These are phyloP conservation scores for Rhizopus sp. DNA, from an alignment of 371 early-diverging fungal species.

Conservation along the genomic window DNA sequence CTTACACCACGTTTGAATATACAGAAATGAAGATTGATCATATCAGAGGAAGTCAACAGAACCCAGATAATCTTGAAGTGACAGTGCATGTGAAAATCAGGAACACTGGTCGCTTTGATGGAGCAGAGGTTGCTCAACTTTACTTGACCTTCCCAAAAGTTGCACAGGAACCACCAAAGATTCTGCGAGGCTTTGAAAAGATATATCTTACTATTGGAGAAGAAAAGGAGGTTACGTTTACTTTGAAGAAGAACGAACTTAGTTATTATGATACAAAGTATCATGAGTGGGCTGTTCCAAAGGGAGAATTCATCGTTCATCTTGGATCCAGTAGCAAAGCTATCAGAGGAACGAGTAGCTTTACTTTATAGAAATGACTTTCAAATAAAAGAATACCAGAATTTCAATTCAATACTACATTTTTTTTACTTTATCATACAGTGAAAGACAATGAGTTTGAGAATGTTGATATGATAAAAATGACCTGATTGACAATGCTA, in stretches of 20 bases:
- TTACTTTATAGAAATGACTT: slow-evolving; percentile 6
- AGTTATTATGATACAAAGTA: slow-evolving; percentile 40
- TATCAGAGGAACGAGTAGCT: slow-evolving; percentile 29
- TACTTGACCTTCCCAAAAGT: slow-evolving; percentile 56
- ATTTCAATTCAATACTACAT: too few species aligned
- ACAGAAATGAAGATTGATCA: slow-evolving; percentile 13
- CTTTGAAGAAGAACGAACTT: slow-evolving; percentile 37
- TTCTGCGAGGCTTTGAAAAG: slow-evolving; percentile 58
- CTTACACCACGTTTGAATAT: slow-evolving; percentile 64
- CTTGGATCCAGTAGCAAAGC: slow-evolving; percentile 57
- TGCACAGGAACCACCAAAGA: slow-evolving; percentile 50
- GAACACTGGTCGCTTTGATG: slow-evolving; percentile 55
- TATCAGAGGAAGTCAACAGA: slow-evolving; percentile 2
- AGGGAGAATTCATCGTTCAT: slow-evolving; percentile 44
- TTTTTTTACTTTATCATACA: too few species aligned
- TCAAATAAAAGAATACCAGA: too few species aligned
- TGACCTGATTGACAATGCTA: too few species aligned
- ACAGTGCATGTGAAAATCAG: slow-evolving; percentile 37
- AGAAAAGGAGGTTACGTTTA: slow-evolving; percentile 32
- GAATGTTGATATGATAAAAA: too few species aligned
- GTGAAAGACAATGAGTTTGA: too few species aligned
- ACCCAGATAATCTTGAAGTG: slow-evolving; percentile 15
- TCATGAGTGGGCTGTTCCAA: slow-evolving; percentile 43
- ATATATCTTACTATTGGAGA: slow-evolving; percentile 32
- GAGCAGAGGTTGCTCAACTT: slow-evolving; percentile 62